Base-by-base conservation (phyloP, 768 basidiomycete species). In the Russula sp. region DNA sequence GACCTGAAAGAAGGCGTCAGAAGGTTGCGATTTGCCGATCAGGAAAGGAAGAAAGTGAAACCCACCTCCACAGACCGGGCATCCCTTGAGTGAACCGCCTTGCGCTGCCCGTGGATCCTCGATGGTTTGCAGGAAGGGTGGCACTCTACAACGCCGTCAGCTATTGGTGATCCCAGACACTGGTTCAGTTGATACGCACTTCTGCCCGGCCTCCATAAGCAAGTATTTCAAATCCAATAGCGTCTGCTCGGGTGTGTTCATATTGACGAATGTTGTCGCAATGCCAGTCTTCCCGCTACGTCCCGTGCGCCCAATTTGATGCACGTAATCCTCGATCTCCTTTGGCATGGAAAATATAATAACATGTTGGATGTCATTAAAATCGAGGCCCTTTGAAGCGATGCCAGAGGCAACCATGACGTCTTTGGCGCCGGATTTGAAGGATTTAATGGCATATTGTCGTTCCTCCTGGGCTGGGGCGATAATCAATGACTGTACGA, bases 261-360 rank as follows among this genome's bases (percentile, higher is more conserved):
- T 96, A 74, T 98, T 98, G 60, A 98, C 93, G 72, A 99, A 99
- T 40, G 97, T 95, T 38, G 97, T 99, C 36, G 97, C 96, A 61
- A 99, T 98, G 57, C 97, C 97, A 0, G 97, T 99, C 75, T 98
- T 98, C 24, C 97, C 97, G 69, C 91, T 94, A 69, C 97, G 87
- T 57, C 97, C 97, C 8, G 97, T 99, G 65, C 97, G 90, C 30
- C 97, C 97, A 69, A 98, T 98, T 76, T 99, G 96, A 79, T 99
- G 97, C 56, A 98, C 96, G 71, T 99, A 99, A 75, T 99, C 97
- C 76, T 99, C 97, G 67, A 99, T 99, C 78, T 99, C 97, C 75
- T 98, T 99, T 0, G 97, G 97, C 97, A 99, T 98, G 34, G 91
- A 88, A 75, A 95, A 99, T 67, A 98, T 98, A 76, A 99, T 98